Base-by-base conservation (phyloP, 2,329 filamentous ascomycete genomes). In the Xylaria digitata region DNA sequence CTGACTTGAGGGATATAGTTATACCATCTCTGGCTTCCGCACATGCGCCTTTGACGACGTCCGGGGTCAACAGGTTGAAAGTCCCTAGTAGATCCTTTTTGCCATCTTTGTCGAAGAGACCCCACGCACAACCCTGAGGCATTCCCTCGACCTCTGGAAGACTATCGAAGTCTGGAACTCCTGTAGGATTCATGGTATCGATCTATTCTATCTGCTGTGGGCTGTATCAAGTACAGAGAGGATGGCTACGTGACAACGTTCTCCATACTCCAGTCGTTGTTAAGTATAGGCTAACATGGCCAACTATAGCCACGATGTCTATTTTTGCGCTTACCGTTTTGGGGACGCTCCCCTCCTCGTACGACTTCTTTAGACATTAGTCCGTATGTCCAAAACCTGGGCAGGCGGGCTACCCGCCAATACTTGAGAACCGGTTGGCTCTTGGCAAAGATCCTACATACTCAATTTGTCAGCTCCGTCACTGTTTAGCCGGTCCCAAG, bases 1-100 rank as follows among this genome's bases (percentile, higher is more conserved):
- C 77, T 70, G 71, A 86, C 82, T 87, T 86, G 32, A 87, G 79
- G 2, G 85, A 86, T 45, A 87, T 80, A 0, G 84, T 84, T 1
- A 85, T 73, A 0, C 85, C 85, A 54, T 83, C 80, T 50, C 78
- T 77, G 43, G 83, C 80, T 67, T 86, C 83, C 2, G 74, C 73
- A 3, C 76, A 78, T 0, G 83, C 83, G 2, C 74, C 79, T 21
- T 77, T 78, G 3, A 83, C 76, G 3, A 84, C 79, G 0, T 80
- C 75, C 0, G 82, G 80, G 0, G 84, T 87, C 2, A 87, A 76
- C 6, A 86, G 79, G 72, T 88, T 87, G 30, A 87, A 75, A 0
- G 84, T 86, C 3, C 85, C 85, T 6, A 84, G 72, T 21, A 82
- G 69, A 52, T 87, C 85, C 50, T 84, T 84, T 57, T 82, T 75